Base-by-base conservation (phyloP, 257 asterid genomes). In the Solanum chiquidenum region DNA sequence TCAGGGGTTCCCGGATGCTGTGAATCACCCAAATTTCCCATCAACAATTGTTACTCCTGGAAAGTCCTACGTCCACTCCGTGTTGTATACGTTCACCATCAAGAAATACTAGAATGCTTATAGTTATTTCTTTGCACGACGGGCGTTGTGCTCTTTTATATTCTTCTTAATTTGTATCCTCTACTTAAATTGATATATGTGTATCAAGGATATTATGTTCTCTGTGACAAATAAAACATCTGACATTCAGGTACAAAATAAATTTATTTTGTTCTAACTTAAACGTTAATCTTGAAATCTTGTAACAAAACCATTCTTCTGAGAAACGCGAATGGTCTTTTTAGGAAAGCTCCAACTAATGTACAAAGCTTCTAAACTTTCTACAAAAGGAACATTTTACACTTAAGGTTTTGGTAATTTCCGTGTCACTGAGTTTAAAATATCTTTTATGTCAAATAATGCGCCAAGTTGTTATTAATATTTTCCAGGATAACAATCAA, bases 1-100 rank as follows among this genome's bases (percentile, higher is more conserved):
- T 62, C 99, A 95, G 42, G 99, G 98, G 0, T 96, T 96, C 84
- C 98, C 98, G 0, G 98, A 96, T 71, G 88, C 99, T 0, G 98
- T 95, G 44, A 96, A 96, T 90, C 98, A 94, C 33, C 95, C 95
- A 0, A 92, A 87, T 60, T 96, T 96, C 66, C 98, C 99, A 3
- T 93, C 98, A 0, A 89, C 89, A 89, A 92, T 94, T 87, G 92
- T 95, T 76, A 75, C 83, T 69, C 93, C 96, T 0, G 96, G 95
- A 37, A 71, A 90, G 86, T 44, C 62, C 71, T 95, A 96, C 72
- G 60, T 80, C 11, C 98, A 96, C 72, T 7, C 52, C 27, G 90
- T 94, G 95, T 3, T 90, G 89, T 90, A 64, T 68, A 83, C 73
- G 44, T 96, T 96, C 87, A 83, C 95, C 0, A 87, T 40, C 21